Base-by-base conservation (phyloP, 345 rosid species). In the Abelmoschus esculentus region DNA sequence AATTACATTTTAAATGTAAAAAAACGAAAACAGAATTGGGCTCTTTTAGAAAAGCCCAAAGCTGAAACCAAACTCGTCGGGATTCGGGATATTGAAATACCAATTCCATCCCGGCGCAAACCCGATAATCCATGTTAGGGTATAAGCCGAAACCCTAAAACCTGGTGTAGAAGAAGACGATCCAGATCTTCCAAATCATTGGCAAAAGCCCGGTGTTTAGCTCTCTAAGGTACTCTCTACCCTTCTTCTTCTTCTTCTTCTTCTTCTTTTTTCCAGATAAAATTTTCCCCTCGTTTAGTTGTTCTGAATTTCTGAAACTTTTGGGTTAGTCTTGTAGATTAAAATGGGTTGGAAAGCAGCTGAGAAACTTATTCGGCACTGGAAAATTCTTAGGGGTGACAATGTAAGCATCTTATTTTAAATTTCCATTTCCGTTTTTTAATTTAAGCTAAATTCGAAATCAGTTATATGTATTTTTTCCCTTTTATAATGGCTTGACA, bases 281-380 rank as follows among this genome's bases (percentile, higher is more conserved):
- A 5, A 5, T 34, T 5, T 18, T 38, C 10, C 11, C 18, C 10
- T n/a, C 17, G 5, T 14, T 22, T 15, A 15, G 19, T 6, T 44
- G 18, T 22, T 65, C 38, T 65, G 19, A 65, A 18, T 15, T 26
- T 56, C 15, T 70, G 42, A 56, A 40, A 19, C 14, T 26, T 59
- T 50, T 26, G 12, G 46, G 50, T 38, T 36, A 22, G 26, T 22
- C 26, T 22, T 22, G 32, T 1, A 55, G 63, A 19, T 15, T 10
- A 44, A 55, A 52, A 95, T 95, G 98, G 99, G 97, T 71, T 95
- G 97, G 99, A 95, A 95, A 81, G 97, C 99, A 32, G 99, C 99
- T 61, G 96, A 91, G 84, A 95, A 90, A 68, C 96, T 95, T 53
- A 88, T 91, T 69, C 84, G 91, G 81, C 93, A 95, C 44, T 40